Conservation (phyloP, 495 filamentous ascomycete species). For the Podospora didyma region DNA sequence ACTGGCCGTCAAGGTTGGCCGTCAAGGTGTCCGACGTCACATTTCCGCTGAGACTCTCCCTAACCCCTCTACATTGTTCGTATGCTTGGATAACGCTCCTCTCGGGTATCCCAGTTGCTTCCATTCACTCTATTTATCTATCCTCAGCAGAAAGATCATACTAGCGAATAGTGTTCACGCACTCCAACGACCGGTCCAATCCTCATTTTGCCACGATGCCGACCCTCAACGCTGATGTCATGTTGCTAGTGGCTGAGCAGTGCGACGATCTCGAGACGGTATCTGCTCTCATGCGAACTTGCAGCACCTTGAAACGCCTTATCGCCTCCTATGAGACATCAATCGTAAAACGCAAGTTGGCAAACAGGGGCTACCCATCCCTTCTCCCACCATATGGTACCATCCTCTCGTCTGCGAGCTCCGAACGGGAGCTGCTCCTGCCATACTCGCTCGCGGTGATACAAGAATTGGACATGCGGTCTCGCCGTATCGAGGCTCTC, state of each 20-base stretch:
- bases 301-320: constrained; percentile 11
- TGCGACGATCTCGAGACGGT: constrained; percentile 18
- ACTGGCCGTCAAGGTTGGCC: too few relatives aligned
- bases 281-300: constrained; percentile 13
- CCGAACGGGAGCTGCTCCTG: constrained; percentile 9
- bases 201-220: not conserved
- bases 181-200: not conserved
- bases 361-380: not conserved
- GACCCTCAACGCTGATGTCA: constrained; percentile 14
- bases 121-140: not conserved
- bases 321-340: constrained; percentile 20
- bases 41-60: too few relatives aligned
- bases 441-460: constrained; percentile 16
- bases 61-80: not conserved
- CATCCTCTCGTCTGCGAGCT: constrained; percentile 18
- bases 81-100: not conserved
- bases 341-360: constrained; percentile 10
- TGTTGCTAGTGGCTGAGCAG: constrained; percentile 23
- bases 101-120: not conserved
- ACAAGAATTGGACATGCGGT: constrained; percentile 24
- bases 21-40: too few relatives aligned
- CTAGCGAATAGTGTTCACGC: not conserved
- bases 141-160: not conserved
- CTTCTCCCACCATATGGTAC: constrained; percentile 12
- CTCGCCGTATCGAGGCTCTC: constrained; percentile 14